phyloP scores from a whole-genome alignment of 1,139 yeast genomes.

The Magnusiomyces ingens region DNA sequence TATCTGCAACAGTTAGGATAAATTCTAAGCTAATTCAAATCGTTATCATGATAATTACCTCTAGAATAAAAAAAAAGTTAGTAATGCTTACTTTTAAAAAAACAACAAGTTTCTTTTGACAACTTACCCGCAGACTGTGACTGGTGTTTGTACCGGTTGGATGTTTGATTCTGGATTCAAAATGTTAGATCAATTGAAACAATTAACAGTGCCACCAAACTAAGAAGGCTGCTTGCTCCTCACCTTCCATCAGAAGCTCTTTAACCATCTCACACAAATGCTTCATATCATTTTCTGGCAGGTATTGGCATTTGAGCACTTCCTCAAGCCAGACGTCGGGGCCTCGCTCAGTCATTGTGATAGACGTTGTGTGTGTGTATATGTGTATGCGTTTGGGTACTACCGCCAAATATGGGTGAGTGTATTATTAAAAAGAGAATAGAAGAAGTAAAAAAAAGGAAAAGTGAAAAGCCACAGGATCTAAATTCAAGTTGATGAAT shows the following conservation, averaged over 20 bases:
- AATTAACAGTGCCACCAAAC: not conserved
- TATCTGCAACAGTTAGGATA: conserved; percentile 42
- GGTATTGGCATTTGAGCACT: conserved; percentile 79
- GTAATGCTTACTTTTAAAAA: not conserved
- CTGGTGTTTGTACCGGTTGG: conserved; percentile 95
- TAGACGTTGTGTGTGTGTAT: too few relatives aligned
- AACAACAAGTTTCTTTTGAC: not conserved
- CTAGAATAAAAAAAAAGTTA: not conserved
- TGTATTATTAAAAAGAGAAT: too few relatives aligned
- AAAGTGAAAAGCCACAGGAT: too few relatives aligned
- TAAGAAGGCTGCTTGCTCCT: conserved; percentile 7
- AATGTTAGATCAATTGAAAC: conserved; percentile 1
- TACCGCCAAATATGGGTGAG: too few relatives aligned
- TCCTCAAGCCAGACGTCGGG: conserved; percentile 97
- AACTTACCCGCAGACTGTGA: conserved; percentile 81
- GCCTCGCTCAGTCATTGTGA: conserved; percentile 52
- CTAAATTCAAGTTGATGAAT: too few relatives aligned
- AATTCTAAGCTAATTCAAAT: not conserved
- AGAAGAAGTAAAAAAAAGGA: too few relatives aligned
- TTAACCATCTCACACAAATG: conserved; percentile 91
- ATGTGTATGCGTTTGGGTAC: too few relatives aligned
- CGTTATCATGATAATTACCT: not conserved
- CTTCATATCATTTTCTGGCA: conserved; percentile 92
- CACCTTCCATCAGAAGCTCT: conserved; percentile 71
- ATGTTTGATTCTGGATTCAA: conserved; percentile 64